Base-by-base conservation (phyloP, 1,284 basidiomycete genomes). In the Cystobasidium slooffiae region DNA sequence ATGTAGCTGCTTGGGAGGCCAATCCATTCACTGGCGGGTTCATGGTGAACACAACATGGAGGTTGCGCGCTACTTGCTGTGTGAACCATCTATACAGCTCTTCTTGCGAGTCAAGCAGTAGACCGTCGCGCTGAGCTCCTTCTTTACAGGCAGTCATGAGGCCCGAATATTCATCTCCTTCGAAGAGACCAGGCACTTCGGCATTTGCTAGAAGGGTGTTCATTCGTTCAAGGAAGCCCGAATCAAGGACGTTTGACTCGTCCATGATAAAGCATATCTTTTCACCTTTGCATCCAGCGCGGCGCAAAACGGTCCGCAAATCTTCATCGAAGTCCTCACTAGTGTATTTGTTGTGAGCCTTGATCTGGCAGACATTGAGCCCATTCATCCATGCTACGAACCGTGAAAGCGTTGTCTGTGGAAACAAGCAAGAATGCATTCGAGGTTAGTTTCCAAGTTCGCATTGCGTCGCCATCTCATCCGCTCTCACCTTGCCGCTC, bases 221-320 rank as follows among this genome's bases (percentile, higher is more conserved):
- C 94, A 99, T 98, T 44, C 97, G 89, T 82, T 99, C 97, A 76
- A 99, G 85, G 86, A 99, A 98, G 72, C 97, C 97, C 6, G 97
- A 94, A 82, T 99, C 96, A 49, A 98, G 89, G 39, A 99, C 95
- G 80, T 99, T 99, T 0, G 94, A 97, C 83, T 99, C 97, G 83
- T 99, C 97, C 95, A 99, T 98, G 83, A 99, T 98, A 87, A 99
- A 99, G 82, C 94, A 98, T 52, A 99, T 91, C 84, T 98, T 98
- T 84, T 99, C 97, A 78, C 94, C 95, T 82, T 98, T 98, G 85
- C 94, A 97, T 6, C 97, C 97, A 0, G 96, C 87, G 39, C 97
- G 89, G 49, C 95, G 91, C 43, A 99, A 88, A 1, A 99, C 93
- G 0, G 89, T 91, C 41, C 97, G 89, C 59, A 99, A 86, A 81